Base-by-base conservation (phyloP, 306 rosid genomes). In the Canavalia ensiformis region DNA sequence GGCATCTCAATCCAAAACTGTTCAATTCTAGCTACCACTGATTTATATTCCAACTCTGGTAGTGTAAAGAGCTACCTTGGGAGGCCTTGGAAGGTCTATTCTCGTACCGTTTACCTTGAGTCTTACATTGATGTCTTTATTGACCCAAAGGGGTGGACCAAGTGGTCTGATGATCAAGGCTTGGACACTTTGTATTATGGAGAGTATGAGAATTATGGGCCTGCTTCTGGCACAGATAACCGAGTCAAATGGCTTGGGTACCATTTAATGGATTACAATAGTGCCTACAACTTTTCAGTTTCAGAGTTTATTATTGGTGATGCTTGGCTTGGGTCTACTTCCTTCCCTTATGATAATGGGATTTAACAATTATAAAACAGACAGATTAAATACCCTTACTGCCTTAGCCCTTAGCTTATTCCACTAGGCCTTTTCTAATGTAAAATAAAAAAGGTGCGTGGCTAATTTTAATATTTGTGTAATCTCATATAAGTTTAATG, bases 1-100 rank as follows among this genome's bases (percentile, higher is more conserved):
- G 97, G 97, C 4, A 88, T 91, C 64, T 93, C 97, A n/a, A 75
- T 93, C 28, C 97, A 90, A 57, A 93, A 91, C 69, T 91, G 97
- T 28, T 86, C 97, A 6, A 72, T 93, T 62, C 5, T 90, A 28
- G 90, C 97, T 4, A 44, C 87, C 4, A 80, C 83, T 18, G 93
- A 87, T 12, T 79, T 93, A 78, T 37, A 58, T 68, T 31, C 86
- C 5, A 84, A 77, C 33, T 83, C 81, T 33, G 47, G n/a, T 0
- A 82, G 58, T 33, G 63, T 91, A 45, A 86, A 85, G 79, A 91
- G 93, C 84, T 93, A 90, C 86, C 84, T 93, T 4, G 97, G 97
- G 8, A 77, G 97, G 68, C 97, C 97, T 0, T 93, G 97, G 97
- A 86, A 84, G 86, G 75, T 28, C 1, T 90, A 73, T 83, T 88